phyloP scores from a whole-genome alignment of 495 filamentous ascomycete genomes.

The Lophiostoma macrostomum region DNA sequence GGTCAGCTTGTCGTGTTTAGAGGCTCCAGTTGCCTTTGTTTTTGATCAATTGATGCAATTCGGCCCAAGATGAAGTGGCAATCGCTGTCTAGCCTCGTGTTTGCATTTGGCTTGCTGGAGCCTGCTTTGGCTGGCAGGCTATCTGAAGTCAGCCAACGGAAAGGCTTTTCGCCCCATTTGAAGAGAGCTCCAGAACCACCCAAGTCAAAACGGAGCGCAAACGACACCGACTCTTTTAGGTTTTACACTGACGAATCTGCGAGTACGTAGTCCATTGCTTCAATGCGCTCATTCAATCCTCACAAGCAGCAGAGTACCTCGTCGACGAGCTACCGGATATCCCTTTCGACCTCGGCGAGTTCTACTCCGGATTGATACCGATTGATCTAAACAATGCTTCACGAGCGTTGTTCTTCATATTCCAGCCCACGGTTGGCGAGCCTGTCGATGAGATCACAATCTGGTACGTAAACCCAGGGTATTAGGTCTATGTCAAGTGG shows the following conservation, averaged over 20 bases:
- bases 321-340: constrained; percentile 23
- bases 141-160: constrained; percentile 4
- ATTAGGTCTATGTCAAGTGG: no score
- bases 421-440: constrained; percentile 47
- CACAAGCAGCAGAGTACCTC: constrained; percentile 5
- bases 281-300: neutral
- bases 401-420: constrained; percentile 52
- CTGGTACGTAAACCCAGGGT: no score
- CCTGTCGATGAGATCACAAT: constrained; percentile 39
- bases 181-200: constrained; percentile 12
- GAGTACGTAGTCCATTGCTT: constrained; percentile 3
- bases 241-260: constrained; percentile 36
- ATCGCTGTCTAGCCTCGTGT: neutral
- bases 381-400: constrained; percentile 36
- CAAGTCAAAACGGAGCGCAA: neutral
- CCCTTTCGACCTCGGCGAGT: constrained; percentile 30
- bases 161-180: constrained; percentile 4
- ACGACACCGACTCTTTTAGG: constrained; percentile 34
- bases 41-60: no score
- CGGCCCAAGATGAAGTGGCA: constrained; percentile 11
- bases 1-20: no score
- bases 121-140: neutral
- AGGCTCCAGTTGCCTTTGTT: no score
- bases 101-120: neutral
- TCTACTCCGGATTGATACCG: constrained; percentile 35